These are phyloP conservation scores for Moesziomyces parantarcticus DNA, from an alignment of 1,284 basidiomycete species.

Conservation along the genomic window DNA sequence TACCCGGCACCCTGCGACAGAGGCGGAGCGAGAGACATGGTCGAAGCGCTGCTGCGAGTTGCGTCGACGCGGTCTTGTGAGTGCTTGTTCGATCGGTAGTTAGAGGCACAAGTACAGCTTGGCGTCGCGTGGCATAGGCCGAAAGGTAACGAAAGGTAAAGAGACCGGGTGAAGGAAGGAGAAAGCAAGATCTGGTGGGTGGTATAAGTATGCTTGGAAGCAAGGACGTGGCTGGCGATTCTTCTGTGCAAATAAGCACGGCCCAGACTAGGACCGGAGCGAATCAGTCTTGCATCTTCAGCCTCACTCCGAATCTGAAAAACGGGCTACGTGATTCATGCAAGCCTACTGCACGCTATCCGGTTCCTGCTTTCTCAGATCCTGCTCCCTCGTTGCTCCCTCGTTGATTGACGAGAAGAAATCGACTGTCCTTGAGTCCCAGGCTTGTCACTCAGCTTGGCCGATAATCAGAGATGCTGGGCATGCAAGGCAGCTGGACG, in stretches of 20 bases:
- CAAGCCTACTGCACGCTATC: background rate
- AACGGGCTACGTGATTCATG: background rate
- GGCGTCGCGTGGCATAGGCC: too few species aligned
- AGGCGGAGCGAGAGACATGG: constrained; percentile 34
- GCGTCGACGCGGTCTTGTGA: background rate
- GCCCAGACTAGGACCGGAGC: background rate
- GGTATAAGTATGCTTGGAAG: background rate
- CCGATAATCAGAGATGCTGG: background rate
- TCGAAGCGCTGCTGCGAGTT: background rate
- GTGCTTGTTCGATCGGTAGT: too few species aligned
- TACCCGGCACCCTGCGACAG: constrained; percentile 64
- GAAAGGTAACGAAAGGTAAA: too few species aligned
- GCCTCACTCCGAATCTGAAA: too few species aligned
- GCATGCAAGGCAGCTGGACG: background rate
- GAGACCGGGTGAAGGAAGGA: too few species aligned
- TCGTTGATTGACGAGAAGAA: background rate
- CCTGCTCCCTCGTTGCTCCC: background rate
- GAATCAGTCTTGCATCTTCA: too few species aligned
- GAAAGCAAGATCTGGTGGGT: background rate
- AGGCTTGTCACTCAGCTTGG: background rate
- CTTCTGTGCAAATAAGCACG: background rate
- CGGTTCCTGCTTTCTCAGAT: background rate
- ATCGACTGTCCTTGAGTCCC: too few species aligned
- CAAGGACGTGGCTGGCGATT: too few species aligned
- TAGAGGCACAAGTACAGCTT: too few species aligned